Evolutionary conservation across 2,329 filamentous ascomycete species (phyloP), one percentile per base, ranked within the genome.

Genomic region (Sporothrix phasma): DNA sequence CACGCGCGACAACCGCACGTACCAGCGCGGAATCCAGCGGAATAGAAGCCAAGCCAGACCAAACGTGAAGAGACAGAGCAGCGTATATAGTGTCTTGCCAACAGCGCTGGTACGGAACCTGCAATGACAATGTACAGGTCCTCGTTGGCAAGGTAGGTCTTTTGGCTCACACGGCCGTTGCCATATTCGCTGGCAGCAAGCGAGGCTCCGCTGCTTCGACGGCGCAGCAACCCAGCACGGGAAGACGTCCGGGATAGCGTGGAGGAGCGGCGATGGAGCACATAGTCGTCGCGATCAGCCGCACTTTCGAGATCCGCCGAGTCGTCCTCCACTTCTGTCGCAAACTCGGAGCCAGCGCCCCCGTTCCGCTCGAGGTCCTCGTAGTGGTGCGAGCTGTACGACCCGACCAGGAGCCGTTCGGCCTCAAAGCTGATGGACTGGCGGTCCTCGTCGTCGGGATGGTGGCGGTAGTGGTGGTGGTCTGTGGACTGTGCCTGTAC

Each of bases 61-160:
- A 19, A 86, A 76, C 0, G 92, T 92, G 5, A 86, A 72, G 17
- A 88, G 70, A 70, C 92, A 97, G 6, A 96, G 76, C 8, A 81
- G 70, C 3, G 87, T 70, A 73, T 97, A 97, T 0, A 86, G 67
- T 2, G 81, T 74, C 70, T 86, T 88, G 1, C 94, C 91, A 15
- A 85, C 66, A 3, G 76, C 74, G 67, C 88, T 93, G 3, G 92
- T 97, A 59, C 82, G 85, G 75, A 97, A 99, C 0, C 94, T 26
- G 93, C 91, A 72, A 97, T 86, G 31, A 92, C 93, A 70, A 97
- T 92, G 0, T 92, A 97, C 68, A 99, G 79, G 74, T 99, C 94
- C 74, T 99, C 94, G 47, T 90, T 96, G 65, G 86, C 81, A 76
- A 99, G 92, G 75, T 97, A 94, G 26, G 97, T 83, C 76, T 97